Percentiles rank a stretch among this genome's conserved stretches.
phyloP scores from a whole-genome alignment of 768 basidiomycete species.

The Kockovaella imperatae region DNA sequence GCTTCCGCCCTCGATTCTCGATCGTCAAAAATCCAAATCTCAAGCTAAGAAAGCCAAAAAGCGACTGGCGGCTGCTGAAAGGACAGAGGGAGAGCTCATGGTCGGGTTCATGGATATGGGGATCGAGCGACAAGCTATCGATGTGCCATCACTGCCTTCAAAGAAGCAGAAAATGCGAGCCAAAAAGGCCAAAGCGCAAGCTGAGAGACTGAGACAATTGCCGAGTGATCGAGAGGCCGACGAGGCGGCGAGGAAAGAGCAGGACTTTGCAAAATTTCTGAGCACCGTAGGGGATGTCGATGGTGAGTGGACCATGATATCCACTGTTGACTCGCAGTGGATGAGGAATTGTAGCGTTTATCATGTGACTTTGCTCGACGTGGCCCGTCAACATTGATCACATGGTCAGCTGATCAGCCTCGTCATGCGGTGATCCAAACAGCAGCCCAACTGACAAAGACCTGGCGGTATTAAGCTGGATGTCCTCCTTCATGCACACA shows the following conservation, averaged over 20 bases:
- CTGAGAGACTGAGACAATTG: constrained; percentile 18
- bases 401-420: too few species aligned
- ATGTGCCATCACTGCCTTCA: constrained; percentile 36
- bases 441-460: too few species aligned
- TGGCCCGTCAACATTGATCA: too few species aligned
- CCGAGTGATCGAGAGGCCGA: constrained; percentile 48
- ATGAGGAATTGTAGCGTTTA: too few species aligned
- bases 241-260: constrained; percentile 35
- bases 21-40: constrained; percentile 35
- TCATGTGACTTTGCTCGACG: too few species aligned
- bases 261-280: constrained; percentile 38
- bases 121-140: constrained; percentile 47
- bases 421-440: too few species aligned
- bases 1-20: constrained; percentile 32
- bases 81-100: constrained; percentile 27
- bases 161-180: constrained; percentile 28
- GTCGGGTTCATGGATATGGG: constrained; percentile 32
- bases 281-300: constrained; percentile 37
- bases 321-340: too few species aligned
- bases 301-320: too few species aligned
- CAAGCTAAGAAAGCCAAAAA: constrained; percentile 42
- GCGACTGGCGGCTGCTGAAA: constrained; percentile 17
- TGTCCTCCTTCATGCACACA: too few species aligned
- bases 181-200: constrained; percentile 42
- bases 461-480: too few species aligned